Base-by-base conservation (phyloP, 345 rosid species). In the Eucalyptus camaldulensis region DNA sequence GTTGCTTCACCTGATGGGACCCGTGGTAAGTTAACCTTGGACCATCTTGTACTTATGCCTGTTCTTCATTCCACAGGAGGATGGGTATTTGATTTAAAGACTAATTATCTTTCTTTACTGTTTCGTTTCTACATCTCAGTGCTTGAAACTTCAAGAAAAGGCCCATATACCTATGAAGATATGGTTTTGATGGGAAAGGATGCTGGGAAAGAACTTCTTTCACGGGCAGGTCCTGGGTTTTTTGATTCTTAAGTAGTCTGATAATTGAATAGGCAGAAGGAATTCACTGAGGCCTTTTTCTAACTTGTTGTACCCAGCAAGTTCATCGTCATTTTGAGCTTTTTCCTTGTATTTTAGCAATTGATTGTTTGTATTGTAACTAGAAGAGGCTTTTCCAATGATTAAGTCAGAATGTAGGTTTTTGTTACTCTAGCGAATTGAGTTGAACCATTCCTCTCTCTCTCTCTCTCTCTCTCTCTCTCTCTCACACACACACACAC, bases 1-100 rank as follows among this genome's bases (percentile, higher is more conserved):
- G 97, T 98, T 67, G 99, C 99, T 80, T 97, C 99, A 37, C 99
- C 99, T 10, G 97, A 98, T 83, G 99, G 99, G 90, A 95, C 94
- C 69, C 93, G 93, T 7, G 98, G 99, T 98, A 95, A 88, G 92
- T 37, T 62, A 40, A 11, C 47, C 86, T 44, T 49, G 44, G 25
- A 37, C 40, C 87, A 50, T 50, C 8, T 50, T 56, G 45, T 50
- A 86, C 67, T 31, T 15, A 19, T 54, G 67, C 27, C 11, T n/a
- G 43, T 54, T 54, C 45, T 86, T 37, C 69, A 33, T 86, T 86
- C n/a, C 11, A 31, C 9, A 24, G 58, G 58, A 85, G 43, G 27
- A 13, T 40, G 87, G 83, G 58, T 37, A 43, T 54, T 87, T 49
- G 29, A 80, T 33, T 27, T n/a, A 33, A n/a, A 31, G 51, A 76